Conservation (phyloP, 106 monocot genomes). For the Apostasia shenzhenica region DNA sequence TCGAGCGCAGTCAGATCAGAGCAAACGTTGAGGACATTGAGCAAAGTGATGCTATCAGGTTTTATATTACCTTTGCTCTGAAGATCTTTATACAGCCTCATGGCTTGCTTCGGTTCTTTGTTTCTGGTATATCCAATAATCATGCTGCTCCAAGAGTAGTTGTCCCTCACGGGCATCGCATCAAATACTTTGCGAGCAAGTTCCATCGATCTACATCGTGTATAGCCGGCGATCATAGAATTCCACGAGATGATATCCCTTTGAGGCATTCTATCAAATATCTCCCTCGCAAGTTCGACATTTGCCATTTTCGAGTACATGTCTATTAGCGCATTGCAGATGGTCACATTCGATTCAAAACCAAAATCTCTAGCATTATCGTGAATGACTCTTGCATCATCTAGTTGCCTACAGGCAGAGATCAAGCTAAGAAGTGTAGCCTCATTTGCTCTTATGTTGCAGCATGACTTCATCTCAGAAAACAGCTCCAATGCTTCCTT, state of each 20-base stretch:
- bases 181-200: conserved; percentile 11
- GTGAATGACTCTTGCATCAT: conserved; percentile 10
- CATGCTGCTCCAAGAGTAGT: conserved; percentile 31
- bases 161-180: conserved; percentile 21
- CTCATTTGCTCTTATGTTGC: conserved; percentile 12
- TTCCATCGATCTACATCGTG: conserved; percentile 5
- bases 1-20: conserved; percentile 25
- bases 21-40: conserved; percentile 6
- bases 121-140: conserved; percentile 20
- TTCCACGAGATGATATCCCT: conserved; percentile 15
- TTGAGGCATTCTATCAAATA: conserved; percentile 5
- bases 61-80: not conserved
- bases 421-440: conserved; percentile 19
- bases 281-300: conserved; percentile 4
- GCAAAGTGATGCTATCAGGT: conserved; percentile 14
- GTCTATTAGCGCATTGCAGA: conserved; percentile 22
- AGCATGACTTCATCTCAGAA: conserved; percentile 15
- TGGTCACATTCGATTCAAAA: not conserved
- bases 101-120: conserved; percentile 11
- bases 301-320: conserved; percentile 8
- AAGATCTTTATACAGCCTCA: conserved; percentile 10
- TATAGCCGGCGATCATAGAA: conserved; percentile 15
- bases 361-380: conserved; percentile 8
- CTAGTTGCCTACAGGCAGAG: conserved; percentile 12
- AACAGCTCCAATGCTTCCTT: conserved; percentile 16